Evolutionary conservation across 176 grass and related monocot species (phyloP), one percentile per base, ranked within the genome.

Genomic region (Microstegium vimineum): DNA sequence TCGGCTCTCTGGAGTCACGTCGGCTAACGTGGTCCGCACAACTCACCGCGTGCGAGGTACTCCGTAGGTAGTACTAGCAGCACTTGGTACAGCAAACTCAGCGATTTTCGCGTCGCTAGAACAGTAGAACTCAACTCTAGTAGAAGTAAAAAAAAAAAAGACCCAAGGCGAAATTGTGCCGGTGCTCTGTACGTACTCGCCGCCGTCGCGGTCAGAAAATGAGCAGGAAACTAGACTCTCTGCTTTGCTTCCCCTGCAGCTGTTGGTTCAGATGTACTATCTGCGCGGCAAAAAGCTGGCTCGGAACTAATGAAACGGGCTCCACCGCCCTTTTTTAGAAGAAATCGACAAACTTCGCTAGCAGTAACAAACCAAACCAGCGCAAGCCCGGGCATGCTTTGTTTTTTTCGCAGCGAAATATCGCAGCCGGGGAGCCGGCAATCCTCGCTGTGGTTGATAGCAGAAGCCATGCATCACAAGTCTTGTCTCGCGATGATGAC

Each of bases 401-500:
- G 23, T 25, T n/a, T n/a, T n/a, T n/a, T 69, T 41, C 36, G 41
- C 66, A 26, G 36, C 25, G 22, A 22, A 20, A 56, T 2, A 12
- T 8, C n/a, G n/a, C n/a, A n/a, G n/a, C n/a, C n/a, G n/a, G n/a
- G 73, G 22, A 54, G 73, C 73, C 66, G 35, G 66, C 66, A 69
- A 40, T 22, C 47, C 18, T 33, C 33, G 46, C 22, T 54, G 15
- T 28, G 46, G 31, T 60, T 42, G 66, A 20, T 17, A 27, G n/a
- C 79, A 60, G 35, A 71, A 4, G n/a, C n/a, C n/a, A n/a, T n/a
- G 54, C 68, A 73, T 64, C 69, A 63, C 6, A 82, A 62, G 56
- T 73, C 69, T 8, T 32, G 79, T 42, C 69, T 34, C 69, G 37
- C 80, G 23, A 26, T 27, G n/a, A n/a, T n/a, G 35, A 40, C 17